phyloP scores from a whole-genome alignment of 495 filamentous ascomycete genomes.

The Hypoxylon fragiforme region DNA sequence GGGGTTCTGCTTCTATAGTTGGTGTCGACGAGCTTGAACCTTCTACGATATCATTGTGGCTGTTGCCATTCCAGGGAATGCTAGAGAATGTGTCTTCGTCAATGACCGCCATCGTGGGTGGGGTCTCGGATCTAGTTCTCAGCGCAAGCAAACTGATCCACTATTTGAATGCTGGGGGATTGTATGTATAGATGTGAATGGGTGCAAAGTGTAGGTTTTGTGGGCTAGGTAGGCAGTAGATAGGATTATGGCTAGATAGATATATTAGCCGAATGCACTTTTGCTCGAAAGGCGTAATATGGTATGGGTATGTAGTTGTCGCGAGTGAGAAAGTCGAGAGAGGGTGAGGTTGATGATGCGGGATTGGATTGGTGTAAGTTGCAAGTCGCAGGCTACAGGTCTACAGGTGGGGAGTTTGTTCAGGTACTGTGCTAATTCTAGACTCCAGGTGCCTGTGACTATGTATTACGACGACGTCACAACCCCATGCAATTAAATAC shows the following conservation, averaged over 20 bases:
- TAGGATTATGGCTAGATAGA: no score
- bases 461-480: slow-evolving; percentile 18
- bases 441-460: slow-evolving; percentile 8
- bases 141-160: slow-evolving; percentile 10
- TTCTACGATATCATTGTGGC: slow-evolving; percentile 24
- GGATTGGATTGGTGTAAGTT: slow-evolving; percentile 17
- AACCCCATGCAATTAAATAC: slow-evolving; percentile 21
- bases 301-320: no score
- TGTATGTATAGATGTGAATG: background rate
- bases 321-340: slow-evolving; percentile 7
- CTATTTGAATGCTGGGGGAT: slow-evolving; percentile 2
- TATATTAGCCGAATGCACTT: slow-evolving; percentile 1
- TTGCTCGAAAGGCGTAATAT: no score
- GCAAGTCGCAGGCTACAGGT: background rate
- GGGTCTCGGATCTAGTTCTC: slow-evolving; percentile 15
- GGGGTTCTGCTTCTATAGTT: slow-evolving; percentile 36
- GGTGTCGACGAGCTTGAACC: slow-evolving; percentile 24
- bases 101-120: slow-evolving; percentile 48
- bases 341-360: slow-evolving; percentile 17
- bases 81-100: slow-evolving; percentile 56
- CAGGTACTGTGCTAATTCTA: background rate
- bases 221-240: no score
- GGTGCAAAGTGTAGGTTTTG: background rate
- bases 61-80: slow-evolving; percentile 53
- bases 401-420: slow-evolving; percentile 1